Percentiles rank a stretch among this genome's conserved stretches.
Conservation (phyloP, 2,329 filamentous ascomycete species). For the Epichloe bromicola region DNA sequence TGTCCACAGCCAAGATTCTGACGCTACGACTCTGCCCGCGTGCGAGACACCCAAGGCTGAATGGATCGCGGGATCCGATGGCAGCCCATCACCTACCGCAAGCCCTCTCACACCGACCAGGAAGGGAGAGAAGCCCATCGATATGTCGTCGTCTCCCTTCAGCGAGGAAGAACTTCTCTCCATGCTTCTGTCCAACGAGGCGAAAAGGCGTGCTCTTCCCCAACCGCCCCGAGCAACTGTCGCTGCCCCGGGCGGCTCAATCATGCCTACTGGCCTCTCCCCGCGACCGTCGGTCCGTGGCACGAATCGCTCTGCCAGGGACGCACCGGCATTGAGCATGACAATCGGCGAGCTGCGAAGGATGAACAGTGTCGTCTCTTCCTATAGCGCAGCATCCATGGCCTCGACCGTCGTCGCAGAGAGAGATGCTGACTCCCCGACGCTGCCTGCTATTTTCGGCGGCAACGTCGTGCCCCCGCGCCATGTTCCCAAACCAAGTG, state of each 20-base stretch:
- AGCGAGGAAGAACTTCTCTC: conserved; percentile 22
- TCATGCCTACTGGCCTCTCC: conserved; percentile 16
- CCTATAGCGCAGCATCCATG: conserved; percentile 28
- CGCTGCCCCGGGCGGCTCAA: conserved; percentile 14
- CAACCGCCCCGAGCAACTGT: conserved; percentile 17
- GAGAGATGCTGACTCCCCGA: conserved; percentile 23
- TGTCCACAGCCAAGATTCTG: conserved; percentile 12
- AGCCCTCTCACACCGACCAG: conserved; percentile 5
- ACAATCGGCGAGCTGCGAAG: conserved; percentile 39
- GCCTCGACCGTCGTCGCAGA: conserved; percentile 16
- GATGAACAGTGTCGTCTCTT: conserved; percentile 42
- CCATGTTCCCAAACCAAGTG: conserved; percentile 16
- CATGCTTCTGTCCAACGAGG: conserved; percentile 14
- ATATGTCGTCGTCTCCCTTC: conserved; percentile 18
- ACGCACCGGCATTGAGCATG: conserved; percentile 20
- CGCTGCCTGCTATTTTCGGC: conserved; percentile 24
- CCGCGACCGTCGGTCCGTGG: conserved; percentile 12
- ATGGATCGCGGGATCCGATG: conserved; percentile 1
- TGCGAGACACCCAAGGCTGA: conserved; percentile 8
- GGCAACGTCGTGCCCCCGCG: conserved; percentile 25
- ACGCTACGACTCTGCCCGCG: conserved; percentile 7
- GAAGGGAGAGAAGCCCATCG: conserved; percentile 1
- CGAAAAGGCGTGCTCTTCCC: conserved; percentile 16
- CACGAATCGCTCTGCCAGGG: conserved; percentile 7
- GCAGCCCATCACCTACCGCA: conserved; percentile 5